Evolutionary conservation across 805 yeast species (phyloP), one percentile per base, ranked within the genome.

Genomic region (Candida coleopterorum): DNA sequence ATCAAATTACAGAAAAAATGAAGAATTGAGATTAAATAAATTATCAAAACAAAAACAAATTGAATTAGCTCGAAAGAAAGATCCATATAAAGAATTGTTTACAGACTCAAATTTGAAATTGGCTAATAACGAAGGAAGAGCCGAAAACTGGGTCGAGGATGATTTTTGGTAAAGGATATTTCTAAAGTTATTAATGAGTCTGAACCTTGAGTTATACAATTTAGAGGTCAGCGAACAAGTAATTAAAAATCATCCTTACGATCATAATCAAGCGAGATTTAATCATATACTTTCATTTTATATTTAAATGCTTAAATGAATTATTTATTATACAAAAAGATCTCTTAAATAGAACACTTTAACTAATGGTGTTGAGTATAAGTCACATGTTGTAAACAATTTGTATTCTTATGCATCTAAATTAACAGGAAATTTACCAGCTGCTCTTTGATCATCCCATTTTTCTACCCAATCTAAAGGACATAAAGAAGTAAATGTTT

Each of bases 381-480:
- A 4, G 18, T 6, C 12, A 14, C 18, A 26, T 26, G 17, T 24
- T 10, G 26, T 6, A n/a, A n/a, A 7, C 7, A 26, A 26, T 15
- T 12, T 26, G 15, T 26, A 8, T 7, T 5, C 35, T 43, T 56
- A 55, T 47, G 40, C 42, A 40, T 58, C 63, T 40, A 58, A 47
- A 33, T 64, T 65, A 46, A 66, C 58, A 33, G 73, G 73, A 49
- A 65, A 67, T 51, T 65, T 67, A 45, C 71, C 71, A 37, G 70
- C 68, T 44, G 58, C 77, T 69, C 94, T 82, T 72, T 85, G 94
- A 50, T 77, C 89, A 61, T 85, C 86, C 95, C 95, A 85, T 60
- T 69, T 82, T 56, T 79, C 88, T 48, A 81, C 74, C 95, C 95
- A 85, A 51, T 80, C 83, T 39, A 75, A 71, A 41, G 95, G 95